These are phyloP conservation scores for Clarkia xantiana DNA, from an alignment of 345 rosid genomes.

Conservation along the genomic window DNA sequence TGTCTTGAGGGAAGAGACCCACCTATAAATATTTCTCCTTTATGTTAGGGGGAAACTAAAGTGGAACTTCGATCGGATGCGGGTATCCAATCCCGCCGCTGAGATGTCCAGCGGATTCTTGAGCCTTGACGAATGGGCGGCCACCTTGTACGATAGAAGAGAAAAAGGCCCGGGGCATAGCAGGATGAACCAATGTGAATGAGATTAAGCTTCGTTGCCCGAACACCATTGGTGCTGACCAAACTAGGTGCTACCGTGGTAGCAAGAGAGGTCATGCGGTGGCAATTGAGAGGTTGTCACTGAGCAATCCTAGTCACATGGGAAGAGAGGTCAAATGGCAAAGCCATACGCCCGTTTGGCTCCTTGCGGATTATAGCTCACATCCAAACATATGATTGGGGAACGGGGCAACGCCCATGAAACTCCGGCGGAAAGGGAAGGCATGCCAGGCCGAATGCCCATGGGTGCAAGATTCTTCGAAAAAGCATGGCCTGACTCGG, in stretches of 20 bases:
- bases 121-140: conserved; percentile 23
- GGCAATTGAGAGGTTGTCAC: background rate
- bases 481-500: too few relatives aligned
- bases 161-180: background rate
- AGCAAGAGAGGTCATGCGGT: background rate
- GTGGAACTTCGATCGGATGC: too few relatives aligned
- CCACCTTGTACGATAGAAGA: background rate
- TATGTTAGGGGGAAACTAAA: too few relatives aligned
- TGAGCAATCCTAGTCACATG: conserved; percentile 1
- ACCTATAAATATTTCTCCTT: background rate
- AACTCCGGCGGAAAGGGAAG: background rate
- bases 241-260: conserved; percentile 3
- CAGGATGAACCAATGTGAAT: background rate
- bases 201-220: too few relatives aligned
- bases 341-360: conserved; percentile 10
- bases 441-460: background rate
- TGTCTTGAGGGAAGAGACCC: conserved; percentile 1
- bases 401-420: background rate
- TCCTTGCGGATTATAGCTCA: conserved; percentile 17
- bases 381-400: conserved; percentile 24
- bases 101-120: too few relatives aligned
- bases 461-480: too few relatives aligned
- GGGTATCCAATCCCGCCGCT: too few relatives aligned
- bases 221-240: background rate
- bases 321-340: conserved; percentile 8